A percentile compares a stretch with the other conserved stretches of the same genome.
Conservation (phyloP, 176 grass and related monocot species). For the Poa pratensis region DNA sequence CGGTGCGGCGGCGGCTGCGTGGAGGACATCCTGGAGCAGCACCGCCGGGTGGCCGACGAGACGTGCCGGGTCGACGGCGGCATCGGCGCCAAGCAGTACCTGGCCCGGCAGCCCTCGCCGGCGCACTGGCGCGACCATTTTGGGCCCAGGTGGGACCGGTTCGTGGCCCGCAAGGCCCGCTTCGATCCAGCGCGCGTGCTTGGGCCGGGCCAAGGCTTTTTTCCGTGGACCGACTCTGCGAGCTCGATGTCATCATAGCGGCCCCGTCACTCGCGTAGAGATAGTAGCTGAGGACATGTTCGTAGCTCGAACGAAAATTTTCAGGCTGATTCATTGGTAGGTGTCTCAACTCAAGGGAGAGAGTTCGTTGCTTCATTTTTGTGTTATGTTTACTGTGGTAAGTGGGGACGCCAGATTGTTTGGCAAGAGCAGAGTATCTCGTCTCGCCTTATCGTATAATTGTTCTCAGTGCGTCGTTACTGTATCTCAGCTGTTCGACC, state of each 20-base stretch:
- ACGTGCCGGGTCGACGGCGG: slow-evolving; percentile 37
- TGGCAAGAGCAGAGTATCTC: background rate
- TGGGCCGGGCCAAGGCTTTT: slow-evolving; percentile 80
- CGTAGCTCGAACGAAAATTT: slow-evolving; percentile 18
- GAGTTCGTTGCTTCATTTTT: background rate
- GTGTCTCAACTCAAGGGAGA: too few relatives aligned
- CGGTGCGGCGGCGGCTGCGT: slow-evolving; percentile 60
- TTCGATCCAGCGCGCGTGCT: slow-evolving; percentile 64
- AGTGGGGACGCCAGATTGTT: background rate
- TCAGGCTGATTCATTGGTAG: slow-evolving; percentile 14
- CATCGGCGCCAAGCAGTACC: slow-evolving; percentile 79
- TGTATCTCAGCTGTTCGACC: too few relatives aligned
- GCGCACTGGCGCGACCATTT: slow-evolving; percentile 70
- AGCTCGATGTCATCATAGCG: background rate
- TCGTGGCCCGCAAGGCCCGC: slow-evolving; percentile 56
- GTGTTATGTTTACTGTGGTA: background rate
- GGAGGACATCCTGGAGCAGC: slow-evolving; percentile 52
- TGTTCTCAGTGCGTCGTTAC: background rate
- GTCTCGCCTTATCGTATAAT: background rate
- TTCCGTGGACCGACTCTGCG: slow-evolving; percentile 32
- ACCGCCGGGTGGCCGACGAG: slow-evolving; percentile 59
- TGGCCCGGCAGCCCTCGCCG: slow-evolving; percentile 63
- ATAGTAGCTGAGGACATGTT: slow-evolving; percentile 19
- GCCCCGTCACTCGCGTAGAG: background rate
- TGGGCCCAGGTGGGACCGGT: slow-evolving; percentile 57